These are phyloP conservation scores for Ogataea polymorpha DNA, from an alignment of 805 yeast species.

Conservation along the genomic window DNA sequence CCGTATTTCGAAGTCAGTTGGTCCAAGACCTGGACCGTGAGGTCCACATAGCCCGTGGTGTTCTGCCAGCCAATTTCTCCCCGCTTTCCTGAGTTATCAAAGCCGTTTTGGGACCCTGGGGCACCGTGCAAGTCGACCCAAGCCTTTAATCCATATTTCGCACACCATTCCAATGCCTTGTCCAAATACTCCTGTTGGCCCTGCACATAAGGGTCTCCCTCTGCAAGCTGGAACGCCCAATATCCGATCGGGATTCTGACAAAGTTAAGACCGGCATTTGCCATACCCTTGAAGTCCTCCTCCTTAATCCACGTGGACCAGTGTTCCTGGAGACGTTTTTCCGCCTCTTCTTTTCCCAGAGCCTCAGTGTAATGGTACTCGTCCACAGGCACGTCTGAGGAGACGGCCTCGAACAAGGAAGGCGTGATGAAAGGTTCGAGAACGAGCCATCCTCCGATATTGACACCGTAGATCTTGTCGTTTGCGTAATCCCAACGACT, in stretches of 20 bases:
- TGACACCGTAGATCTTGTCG: slow-evolving; percentile 55
- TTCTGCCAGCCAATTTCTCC: slow-evolving; percentile 57
- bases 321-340: slow-evolving; percentile 53
- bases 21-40: slow-evolving; percentile 55
- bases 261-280: slow-evolving; percentile 65
- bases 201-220: slow-evolving; percentile 78
- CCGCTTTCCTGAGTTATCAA: slow-evolving; percentile 88
- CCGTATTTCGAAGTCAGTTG: slow-evolving; percentile 64
- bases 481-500: slow-evolving; percentile 32
- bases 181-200: slow-evolving; percentile 78
- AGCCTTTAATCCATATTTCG: slow-evolving; percentile 57
- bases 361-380: slow-evolving; percentile 66
- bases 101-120: slow-evolving; percentile 96
- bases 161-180: slow-evolving; percentile 74
- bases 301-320: slow-evolving; percentile 81
- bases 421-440: slow-evolving; percentile 87
- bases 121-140: slow-evolving; percentile 96
- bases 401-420: slow-evolving; percentile 56
- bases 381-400: slow-evolving; percentile 62
- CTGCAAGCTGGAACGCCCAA: slow-evolving; percentile 75
- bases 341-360: slow-evolving; percentile 62
- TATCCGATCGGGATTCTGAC: slow-evolving; percentile 93
- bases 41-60: slow-evolving; percentile 38
- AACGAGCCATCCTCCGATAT: slow-evolving; percentile 89
- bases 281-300: slow-evolving; percentile 61